Base-by-base conservation (phyloP, 257 asterid genomes). In the Catharanthus roseus region DNA sequence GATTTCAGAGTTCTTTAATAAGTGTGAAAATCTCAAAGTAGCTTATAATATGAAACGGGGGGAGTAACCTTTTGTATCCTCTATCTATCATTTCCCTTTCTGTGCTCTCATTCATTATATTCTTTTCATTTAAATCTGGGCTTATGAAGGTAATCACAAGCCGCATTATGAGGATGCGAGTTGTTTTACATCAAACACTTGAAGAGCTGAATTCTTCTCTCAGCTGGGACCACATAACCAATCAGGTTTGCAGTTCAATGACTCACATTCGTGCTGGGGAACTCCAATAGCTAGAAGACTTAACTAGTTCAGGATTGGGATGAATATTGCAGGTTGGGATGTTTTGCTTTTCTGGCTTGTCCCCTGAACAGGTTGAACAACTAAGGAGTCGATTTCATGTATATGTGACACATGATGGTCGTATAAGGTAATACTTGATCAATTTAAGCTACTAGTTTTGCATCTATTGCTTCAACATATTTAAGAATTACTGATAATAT, bases 301-400 rank as follows among this genome's bases (percentile, higher is more conserved):
- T 58, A 58, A 26, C 65, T 58, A 29, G 39, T 15, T 13, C 21
- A 1, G 26, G 33, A 31, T 60, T 60, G 65, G 24, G 41, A 31
- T 33, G 23, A 31, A 31, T 16, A 16, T 16, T 34, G 45, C 67
- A 93, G 99, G 89, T 93, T 76, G 99, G 99, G 79, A 93, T 93
- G 99, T 93, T 93, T 76, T 93, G 99, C 84, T 93, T 87, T 67
- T 91, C 97, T 65, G 99, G 99, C 71, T 79, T 93, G 97, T 85
- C 96, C 4, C 95, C 96, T 1, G 97, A 90, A 73, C 96, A 93
- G 86, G 96, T 91, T 28, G 99, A 91, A 78, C 95, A 89, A 64
- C 78, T 93, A 84, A 89, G 95, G 2, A 85, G 85, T 13, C 92
- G 91, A 77, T 91, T 79, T 69, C 97, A 91, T 81, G 86, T 93